A percentile compares a stretch with the other conserved stretches of the same genome.
Evolutionary conservation across 345 rosid genomes (phyloP).

Genomic region (Lumnitzera racemosa): DNA sequence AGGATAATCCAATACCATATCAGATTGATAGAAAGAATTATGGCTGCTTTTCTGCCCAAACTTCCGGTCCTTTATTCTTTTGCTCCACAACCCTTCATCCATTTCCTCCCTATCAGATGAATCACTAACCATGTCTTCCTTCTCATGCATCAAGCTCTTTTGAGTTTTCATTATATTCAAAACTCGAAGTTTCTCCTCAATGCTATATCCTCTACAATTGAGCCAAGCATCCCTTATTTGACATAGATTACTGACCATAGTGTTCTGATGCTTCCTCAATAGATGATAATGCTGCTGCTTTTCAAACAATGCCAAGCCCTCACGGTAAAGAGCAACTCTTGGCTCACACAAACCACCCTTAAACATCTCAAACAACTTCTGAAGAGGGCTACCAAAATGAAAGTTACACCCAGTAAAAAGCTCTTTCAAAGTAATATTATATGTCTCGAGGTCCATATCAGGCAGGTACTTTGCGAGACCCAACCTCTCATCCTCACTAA

Average conservation of each 20-base stretch:
- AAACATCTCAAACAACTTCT: constrained; percentile 76
- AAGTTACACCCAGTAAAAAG: constrained; percentile 71
- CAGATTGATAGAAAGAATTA: constrained; percentile 30
- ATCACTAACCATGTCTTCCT: constrained; percentile 57
- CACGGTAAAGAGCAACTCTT: constrained; percentile 79
- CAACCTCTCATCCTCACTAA: constrained; percentile 76
- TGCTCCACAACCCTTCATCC: constrained; percentile 50
- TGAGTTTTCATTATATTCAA: constrained; percentile 76
- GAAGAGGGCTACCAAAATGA: constrained; percentile 85
- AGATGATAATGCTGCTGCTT: constrained; percentile 72
- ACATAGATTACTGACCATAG: constrained; percentile 63
- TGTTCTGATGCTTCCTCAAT: constrained; percentile 80
- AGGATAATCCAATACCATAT: constrained; percentile 41
- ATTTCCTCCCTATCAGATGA: constrained; percentile 56
- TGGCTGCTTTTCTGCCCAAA: constrained; percentile 30
- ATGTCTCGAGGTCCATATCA: constrained; percentile 72
- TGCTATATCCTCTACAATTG: constrained; percentile 70
- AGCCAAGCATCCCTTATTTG: constrained; percentile 89
- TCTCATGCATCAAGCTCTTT: constrained; percentile 73
- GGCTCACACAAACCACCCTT: constrained; percentile 97
- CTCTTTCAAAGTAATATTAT: constrained; percentile 58
- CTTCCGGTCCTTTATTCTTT: constrained; percentile 52
- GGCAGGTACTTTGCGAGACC: constrained; percentile 67
- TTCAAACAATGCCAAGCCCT: constrained; percentile 62
- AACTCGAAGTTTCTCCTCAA: constrained; percentile 85